These are phyloP conservation scores for Physcia stellaris DNA, from an alignment of 495 filamentous ascomycete genomes.

Conservation along the genomic window DNA sequence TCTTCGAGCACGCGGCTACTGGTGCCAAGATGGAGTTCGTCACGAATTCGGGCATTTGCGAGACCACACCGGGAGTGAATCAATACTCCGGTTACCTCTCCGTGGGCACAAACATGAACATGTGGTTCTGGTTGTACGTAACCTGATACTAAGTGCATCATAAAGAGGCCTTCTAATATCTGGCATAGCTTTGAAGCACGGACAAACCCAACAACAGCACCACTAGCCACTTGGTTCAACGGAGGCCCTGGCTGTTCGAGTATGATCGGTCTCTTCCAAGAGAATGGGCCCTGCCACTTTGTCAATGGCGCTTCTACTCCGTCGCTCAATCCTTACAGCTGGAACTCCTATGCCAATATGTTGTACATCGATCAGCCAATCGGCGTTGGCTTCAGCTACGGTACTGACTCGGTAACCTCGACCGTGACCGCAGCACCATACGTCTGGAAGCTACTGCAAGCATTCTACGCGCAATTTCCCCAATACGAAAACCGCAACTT, in stretches of 20 bases:
- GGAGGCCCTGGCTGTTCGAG: conserved; percentile 40
- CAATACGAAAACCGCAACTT: conserved; percentile 41
- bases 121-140: not conserved
- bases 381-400: conserved; percentile 41
- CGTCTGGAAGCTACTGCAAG: conserved; percentile 42
- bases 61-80: conserved; percentile 39
- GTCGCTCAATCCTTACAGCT: conserved; percentile 42
- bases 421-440: conserved; percentile 37
- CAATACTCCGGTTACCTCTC: conserved; percentile 44
- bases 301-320: conserved; percentile 31
- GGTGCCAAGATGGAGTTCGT: conserved; percentile 38
- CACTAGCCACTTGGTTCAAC: conserved; percentile 41
- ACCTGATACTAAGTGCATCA: not conserved
- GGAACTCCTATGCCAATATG: conserved; percentile 49
- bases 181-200: conserved; percentile 31
- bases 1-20: conserved; percentile 40
- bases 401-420: conserved; percentile 31
- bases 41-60: conserved; percentile 42
- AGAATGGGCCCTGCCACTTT: conserved; percentile 44
- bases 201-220: conserved; percentile 32
- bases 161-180: conserved; percentile 6
- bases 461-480: conserved; percentile 39
- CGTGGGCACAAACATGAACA: conserved; percentile 38
- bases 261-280: conserved; percentile 43
- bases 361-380: conserved; percentile 44